Base-by-base conservation (phyloP, 225 moss, liverwort and hornwort species). In the Sphagnum tenellum region DNA sequence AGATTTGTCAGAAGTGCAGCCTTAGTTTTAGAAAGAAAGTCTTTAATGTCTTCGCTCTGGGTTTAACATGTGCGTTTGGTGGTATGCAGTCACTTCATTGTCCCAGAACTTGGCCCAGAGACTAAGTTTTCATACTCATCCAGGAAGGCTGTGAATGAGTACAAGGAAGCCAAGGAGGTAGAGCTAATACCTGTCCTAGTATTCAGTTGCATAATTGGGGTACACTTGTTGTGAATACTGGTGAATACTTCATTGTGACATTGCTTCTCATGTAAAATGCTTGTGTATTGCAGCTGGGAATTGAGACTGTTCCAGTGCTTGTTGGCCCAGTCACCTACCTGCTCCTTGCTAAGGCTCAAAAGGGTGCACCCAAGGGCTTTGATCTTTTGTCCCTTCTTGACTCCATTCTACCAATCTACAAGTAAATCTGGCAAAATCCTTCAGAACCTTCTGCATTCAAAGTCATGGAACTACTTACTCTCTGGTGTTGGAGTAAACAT, bases 71-170 rank as follows among this genome's bases (percentile, higher is more conserved):
- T 29, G 29, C 8, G 14, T 52, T 13, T 51, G n/a, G 10, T 7
- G 44, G 48, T 60, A 44, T 70, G 76, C 75, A 94, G 93, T 72
- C 94, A 94, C 73, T 94, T 75, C 87, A 91, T 94, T 62, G 94
- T 94, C 44, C 90, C 94, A 3, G 94, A 94, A 72, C 73, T 94
- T 56, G 66, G 85, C 11, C 66, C 91, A 0, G 70, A 74, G 62
- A 87, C 89, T 50, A 94, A 94, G 83, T 94, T 94, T 61, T 64
- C 77, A 62, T 84, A 89, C 65, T 84, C 94, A 3, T 94, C 90
- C 2, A 74, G 76, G 63, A 88, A 88, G 74, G 78, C 71, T 3
- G 70, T 88, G 48, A 76, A 77, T 4, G 94, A 94, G 63, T 94
- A 73, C 71, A 87, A 87, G 73, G 94, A 94, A 67, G 94, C 94